Base-by-base conservation (phyloP, 73 alveolate species). In the Chromera velia region DNA sequence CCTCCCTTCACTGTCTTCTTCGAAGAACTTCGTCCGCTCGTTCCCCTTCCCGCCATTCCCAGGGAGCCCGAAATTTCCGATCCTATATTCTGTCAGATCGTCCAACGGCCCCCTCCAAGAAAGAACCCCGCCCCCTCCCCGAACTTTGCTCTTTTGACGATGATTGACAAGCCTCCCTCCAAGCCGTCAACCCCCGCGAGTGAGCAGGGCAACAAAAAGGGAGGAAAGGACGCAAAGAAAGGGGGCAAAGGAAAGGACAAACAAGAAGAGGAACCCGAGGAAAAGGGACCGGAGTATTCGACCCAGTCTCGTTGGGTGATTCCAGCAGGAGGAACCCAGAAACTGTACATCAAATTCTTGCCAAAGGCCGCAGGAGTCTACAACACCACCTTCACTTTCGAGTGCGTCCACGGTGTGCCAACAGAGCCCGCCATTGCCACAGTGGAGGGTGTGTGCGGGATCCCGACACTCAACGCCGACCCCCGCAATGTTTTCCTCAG, bases 41-140 rank as follows among this genome's bases (percentile, higher is more conserved):
- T 40, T 13, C 55, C 55, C 55, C 4, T 7, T 7, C 55, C 55
- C 4, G 13, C 4, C 22, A 40, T 40, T 13, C 55, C 55, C 81
- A 93, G 88, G 74, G 91, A 90, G 81, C 98, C 98, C 7, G 87
- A 4, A 4, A 40, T 93, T 27, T 96, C 98, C 4, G 96, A 95
- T 31, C 95, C 94, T 76, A 89, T 77, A 49, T 91, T 87, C 73
- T 91, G 86, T 76, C 91, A 88, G 72, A 93, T 92, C n/a, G 91
- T 93, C 47, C 90, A 85, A 86, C 88, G 88, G 76, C 98, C 98
- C 78, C 74, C 88, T 24, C 47, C 49, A n/a, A 74, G 93, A 70
- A 32, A 49, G n/a, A 88, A 81, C 32, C 83, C 80, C 76, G 75
- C 88, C 4, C 83, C 89, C 66, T 72, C 68, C 63, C 48, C 90